Percentiles rank a stretch among this genome's conserved stretches.
Evolutionary conservation across 2,329 filamentous ascomycete species (phyloP).

Genomic region (Sphaerulina musiva): DNA sequence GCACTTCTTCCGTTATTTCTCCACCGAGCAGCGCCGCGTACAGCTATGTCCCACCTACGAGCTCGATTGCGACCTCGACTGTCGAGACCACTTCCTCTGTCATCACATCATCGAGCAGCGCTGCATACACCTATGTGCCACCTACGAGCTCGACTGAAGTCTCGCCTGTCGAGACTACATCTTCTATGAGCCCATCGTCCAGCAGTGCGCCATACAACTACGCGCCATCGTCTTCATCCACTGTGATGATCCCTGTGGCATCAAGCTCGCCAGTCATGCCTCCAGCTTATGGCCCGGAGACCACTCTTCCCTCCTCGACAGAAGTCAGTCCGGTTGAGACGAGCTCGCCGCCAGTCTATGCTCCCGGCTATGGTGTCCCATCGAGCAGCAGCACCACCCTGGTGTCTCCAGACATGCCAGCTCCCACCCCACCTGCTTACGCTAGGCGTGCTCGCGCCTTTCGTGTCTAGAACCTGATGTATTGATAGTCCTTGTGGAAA

Average conservation of each 20-base stretch:
- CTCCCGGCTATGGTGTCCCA: neutral
- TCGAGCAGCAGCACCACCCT: neutral
- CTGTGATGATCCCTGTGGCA: neutral
- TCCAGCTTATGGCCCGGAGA: neutral
- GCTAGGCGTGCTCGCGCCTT: neutral
- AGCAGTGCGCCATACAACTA: neutral
- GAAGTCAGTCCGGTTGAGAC: constrained; percentile 5
- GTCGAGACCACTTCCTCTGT: neutral
- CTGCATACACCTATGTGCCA: neutral
- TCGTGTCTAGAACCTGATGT: neutral
- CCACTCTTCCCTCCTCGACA: neutral
- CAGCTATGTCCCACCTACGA: neutral
- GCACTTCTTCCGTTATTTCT: neutral
- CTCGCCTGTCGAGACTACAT: too few species aligned
- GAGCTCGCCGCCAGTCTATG: neutral
- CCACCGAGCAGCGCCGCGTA: neutral
- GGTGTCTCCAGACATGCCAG: neutral
- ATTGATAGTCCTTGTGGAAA: neutral
- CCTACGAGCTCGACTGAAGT: too few species aligned
- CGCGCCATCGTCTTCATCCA: constrained; percentile 1
- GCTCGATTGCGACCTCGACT: constrained; percentile 4
- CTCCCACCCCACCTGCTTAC: neutral
- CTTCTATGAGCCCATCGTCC: neutral
- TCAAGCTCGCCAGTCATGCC: neutral
- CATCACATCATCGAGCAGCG: neutral